Conservation (phyloP, 2,329 filamentous ascomycete species). For the Neurospora sp. region DNA sequence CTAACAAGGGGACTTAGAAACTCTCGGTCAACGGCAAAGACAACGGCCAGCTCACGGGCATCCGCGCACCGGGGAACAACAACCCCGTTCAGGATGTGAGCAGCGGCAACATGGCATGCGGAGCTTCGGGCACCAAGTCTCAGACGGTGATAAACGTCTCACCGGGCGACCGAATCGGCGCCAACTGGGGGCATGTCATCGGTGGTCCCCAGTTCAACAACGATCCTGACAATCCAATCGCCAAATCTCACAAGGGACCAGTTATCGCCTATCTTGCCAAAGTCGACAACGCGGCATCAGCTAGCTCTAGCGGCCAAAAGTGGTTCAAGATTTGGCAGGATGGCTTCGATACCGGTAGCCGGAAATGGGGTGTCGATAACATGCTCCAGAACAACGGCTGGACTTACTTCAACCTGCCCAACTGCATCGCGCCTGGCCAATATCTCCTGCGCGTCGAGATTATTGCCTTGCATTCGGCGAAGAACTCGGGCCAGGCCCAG, state of each 20-base stretch:
- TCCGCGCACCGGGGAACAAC: slow-evolving; percentile 40
- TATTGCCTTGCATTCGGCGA: slow-evolving; percentile 41
- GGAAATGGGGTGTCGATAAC: slow-evolving; percentile 39
- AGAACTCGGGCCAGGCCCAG: slow-evolving; percentile 26
- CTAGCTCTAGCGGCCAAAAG: slow-evolving; percentile 28
- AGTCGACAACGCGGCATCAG: slow-evolving; percentile 38
- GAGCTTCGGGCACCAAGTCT: slow-evolving; percentile 31
- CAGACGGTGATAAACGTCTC: slow-evolving; percentile 35
- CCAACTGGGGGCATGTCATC: slow-evolving; percentile 43
- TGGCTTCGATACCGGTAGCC: slow-evolving; percentile 30
- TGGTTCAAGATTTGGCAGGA: slow-evolving; percentile 50
- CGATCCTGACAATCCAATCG: slow-evolving; percentile 21
- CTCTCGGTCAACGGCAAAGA: slow-evolving; percentile 37
- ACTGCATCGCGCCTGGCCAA: slow-evolving; percentile 40
- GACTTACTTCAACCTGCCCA: slow-evolving; percentile 38
- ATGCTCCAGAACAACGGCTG: slow-evolving; percentile 34
- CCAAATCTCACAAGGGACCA: slow-evolving; percentile 43
- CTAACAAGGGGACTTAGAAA: slow-evolving; percentile 20
- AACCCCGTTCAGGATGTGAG: slow-evolving; percentile 41
- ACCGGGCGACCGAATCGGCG: slow-evolving; percentile 40
- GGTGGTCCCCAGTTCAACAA: slow-evolving; percentile 36
- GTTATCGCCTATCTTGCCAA: slow-evolving; percentile 43
- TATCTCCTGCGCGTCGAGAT: slow-evolving; percentile 46
- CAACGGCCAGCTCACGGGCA: slow-evolving; percentile 32
- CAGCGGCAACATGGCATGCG: slow-evolving; percentile 40